Evolutionary conservation across 768 basidiomycete species (phyloP).

Genomic region (Macrocybe gigantea): DNA sequence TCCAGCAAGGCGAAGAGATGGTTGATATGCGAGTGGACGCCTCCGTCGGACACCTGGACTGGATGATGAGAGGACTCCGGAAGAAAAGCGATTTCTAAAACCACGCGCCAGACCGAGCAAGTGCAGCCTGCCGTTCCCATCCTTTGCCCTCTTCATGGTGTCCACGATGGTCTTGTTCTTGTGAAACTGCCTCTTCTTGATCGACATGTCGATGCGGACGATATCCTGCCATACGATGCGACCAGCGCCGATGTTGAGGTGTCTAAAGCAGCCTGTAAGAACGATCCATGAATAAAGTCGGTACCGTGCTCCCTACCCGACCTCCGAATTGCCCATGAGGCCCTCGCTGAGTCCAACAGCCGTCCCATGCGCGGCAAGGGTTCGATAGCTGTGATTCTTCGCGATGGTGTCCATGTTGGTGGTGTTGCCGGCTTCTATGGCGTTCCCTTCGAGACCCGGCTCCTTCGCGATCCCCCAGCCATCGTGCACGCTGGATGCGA

Average conservation of each 20-base stretch:
- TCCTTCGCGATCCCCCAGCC: constrained; percentile 84
- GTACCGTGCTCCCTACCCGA: constrained; percentile 58
- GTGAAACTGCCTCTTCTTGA: constrained; percentile 86
- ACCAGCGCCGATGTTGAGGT: constrained; percentile 93
- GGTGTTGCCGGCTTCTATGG: constrained; percentile 80
- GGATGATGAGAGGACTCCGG: not conserved
- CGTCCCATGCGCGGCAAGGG: constrained; percentile 80
- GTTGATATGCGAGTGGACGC: constrained; percentile 93
- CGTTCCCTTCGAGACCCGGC: constrained; percentile 76
- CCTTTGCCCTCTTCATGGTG: constrained; percentile 72
- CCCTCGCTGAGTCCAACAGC: constrained; percentile 91
- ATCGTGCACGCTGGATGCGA: constrained; percentile 72
- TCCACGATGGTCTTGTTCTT: constrained; percentile 69
- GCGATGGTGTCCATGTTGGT: constrained; percentile 88
- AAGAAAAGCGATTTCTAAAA: not conserved
- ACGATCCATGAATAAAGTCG: not conserved
- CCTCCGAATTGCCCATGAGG: constrained; percentile 97
- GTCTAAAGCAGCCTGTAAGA: constrained; percentile 38
- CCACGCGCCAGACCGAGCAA: constrained; percentile 74
- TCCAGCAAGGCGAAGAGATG: constrained; percentile 90
- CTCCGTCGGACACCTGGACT: constrained; percentile 81
- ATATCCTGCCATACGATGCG: constrained; percentile 98
- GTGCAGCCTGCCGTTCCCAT: constrained; percentile 79
- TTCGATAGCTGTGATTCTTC: constrained; percentile 65
- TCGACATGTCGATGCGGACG: constrained; percentile 87